Percentiles rank a stretch among this genome's conserved stretches.
phyloP scores from a whole-genome alignment of 2,329 filamentous ascomycete species.

The Alternaria tenuissima region DNA sequence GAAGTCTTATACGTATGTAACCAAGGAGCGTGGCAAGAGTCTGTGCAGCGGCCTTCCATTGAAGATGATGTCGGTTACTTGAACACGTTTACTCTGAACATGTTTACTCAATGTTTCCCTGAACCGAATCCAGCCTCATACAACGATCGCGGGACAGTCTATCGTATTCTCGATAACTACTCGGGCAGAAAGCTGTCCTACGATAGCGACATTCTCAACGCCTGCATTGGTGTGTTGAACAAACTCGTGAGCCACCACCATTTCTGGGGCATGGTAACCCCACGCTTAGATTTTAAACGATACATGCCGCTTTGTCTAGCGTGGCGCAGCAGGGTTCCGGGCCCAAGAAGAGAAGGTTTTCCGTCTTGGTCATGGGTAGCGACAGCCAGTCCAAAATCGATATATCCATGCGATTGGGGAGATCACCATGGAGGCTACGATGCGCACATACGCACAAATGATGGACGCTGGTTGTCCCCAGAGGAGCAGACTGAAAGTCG shows the following conservation, averaged over 20 bases:
- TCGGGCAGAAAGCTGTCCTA: not conserved
- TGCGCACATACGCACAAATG: not conserved
- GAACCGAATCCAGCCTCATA: no score
- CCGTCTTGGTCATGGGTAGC: not conserved
- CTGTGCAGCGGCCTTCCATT: not conserved
- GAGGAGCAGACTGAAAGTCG: not conserved
- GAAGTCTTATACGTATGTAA: not conserved
- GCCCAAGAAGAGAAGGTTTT: not conserved
- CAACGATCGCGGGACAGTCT: rapidly evolving
- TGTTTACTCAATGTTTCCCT: no score
- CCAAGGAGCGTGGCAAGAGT: not conserved
- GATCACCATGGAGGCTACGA: not conserved
- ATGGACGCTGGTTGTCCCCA: not conserved
- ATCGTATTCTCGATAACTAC: not conserved
- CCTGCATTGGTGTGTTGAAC: rapidly evolving
- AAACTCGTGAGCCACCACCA: not conserved
- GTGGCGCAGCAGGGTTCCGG: rapidly evolving
- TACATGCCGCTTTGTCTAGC: rapidly evolving
- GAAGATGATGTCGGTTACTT: no score
- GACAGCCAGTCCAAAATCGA: not conserved
- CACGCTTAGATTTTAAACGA: rapidly evolving
- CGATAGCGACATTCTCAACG: not conserved
- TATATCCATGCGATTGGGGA: rapidly evolving
- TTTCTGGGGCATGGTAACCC: not conserved
- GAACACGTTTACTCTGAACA: no score